Percentiles rank a stretch among this genome's conserved stretches.
phyloP scores from a whole-genome alignment of 208 protist genomes.

The Vickermania spadyakhi region DNA sequence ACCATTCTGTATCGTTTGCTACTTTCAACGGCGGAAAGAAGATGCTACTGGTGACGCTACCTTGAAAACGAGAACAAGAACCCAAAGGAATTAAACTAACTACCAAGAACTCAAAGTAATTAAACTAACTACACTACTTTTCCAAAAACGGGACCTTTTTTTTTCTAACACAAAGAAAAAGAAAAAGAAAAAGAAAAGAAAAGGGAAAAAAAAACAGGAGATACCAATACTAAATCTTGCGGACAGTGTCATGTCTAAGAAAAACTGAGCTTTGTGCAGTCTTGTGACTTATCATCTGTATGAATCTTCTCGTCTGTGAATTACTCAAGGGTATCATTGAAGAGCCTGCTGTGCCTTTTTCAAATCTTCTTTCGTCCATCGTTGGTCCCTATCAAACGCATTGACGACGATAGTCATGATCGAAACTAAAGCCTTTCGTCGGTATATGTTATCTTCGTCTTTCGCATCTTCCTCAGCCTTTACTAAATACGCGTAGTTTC shows the following conservation, averaged over 20 bases:
- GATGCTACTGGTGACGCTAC: neutral
- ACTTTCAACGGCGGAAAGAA: neutral
- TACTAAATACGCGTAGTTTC: slow-evolving; percentile 60
- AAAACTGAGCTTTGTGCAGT: no score
- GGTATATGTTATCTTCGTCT: slow-evolving; percentile 75
- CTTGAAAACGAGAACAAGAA: neutral
- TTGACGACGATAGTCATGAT: slow-evolving; percentile 72
- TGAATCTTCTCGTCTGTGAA: no score
- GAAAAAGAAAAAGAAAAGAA: no score
- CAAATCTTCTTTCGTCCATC: slow-evolving; percentile 53
- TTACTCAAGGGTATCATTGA: slow-evolving; percentile 3
- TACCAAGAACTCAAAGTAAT: neutral
- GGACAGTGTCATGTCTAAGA: no score
- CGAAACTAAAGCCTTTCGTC: slow-evolving; percentile 59
- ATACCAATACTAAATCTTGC: no score
- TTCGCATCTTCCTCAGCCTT: slow-evolving; percentile 59
- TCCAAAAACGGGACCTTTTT: no score
- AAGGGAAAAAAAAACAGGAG: no score
- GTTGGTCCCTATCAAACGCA: slow-evolving; percentile 69
- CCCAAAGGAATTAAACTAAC: slow-evolving; percentile 3
- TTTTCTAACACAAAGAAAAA: no score
- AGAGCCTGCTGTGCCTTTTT: slow-evolving; percentile 22
- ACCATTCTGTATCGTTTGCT: slow-evolving; percentile 10
- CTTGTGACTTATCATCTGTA: no score
- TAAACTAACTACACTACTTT: no score